Evolutionary conservation across 2,329 filamentous ascomycete species (phyloP), one percentile per base, ranked within the genome.

Genomic region (Pestalotiopsis sp.): DNA sequence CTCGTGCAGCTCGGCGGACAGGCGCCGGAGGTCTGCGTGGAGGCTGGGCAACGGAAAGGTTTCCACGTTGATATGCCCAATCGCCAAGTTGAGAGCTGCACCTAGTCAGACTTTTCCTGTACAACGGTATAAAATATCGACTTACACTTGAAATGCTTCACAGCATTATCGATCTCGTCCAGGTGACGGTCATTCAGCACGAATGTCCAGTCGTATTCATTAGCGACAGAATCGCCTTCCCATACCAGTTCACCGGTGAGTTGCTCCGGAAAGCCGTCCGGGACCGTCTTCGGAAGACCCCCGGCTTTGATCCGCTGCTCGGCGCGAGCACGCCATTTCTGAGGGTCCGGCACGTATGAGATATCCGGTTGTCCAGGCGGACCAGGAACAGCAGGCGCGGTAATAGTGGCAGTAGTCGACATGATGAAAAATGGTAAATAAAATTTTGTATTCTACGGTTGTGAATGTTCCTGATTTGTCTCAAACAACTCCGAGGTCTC

Each of bases 1-100:
- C 36, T 80, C 77, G 74, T 90, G 87, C 1, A 91, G 76, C 69
- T 90, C 87, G 11, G 79, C 73, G 0, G 87, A 89, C 11, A 90
- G 76, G 0, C 78, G 77, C 3, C 87, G 84, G 2, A 91, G 81
- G 12, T 81, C 81, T 0, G 76, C 63, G 69, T 86, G 85, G 0
- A 91, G 78, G 0, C 74, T 83, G 0, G 86, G 86, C 0, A 91
- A 78, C 0, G 88, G 87, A 57, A 91, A 91, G 0, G 84, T 89
- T 3, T 83, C 80, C 68, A 82, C 80, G 6, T 74, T 80, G 63
- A 91, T 77, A 56, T 84, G 74, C 9, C 81, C 83, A 5, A 86
- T 71, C 0, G 81, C 72, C 6, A 81, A 69, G 23, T 75, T 72
- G 11, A 83, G 76, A 4, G 76, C 82, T 84, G 56, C 1, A 5